Evolutionary conservation across 2,329 filamentous ascomycete genomes (phyloP), one percentile per base, ranked within the genome.

Genomic region (Septoria linicola): DNA sequence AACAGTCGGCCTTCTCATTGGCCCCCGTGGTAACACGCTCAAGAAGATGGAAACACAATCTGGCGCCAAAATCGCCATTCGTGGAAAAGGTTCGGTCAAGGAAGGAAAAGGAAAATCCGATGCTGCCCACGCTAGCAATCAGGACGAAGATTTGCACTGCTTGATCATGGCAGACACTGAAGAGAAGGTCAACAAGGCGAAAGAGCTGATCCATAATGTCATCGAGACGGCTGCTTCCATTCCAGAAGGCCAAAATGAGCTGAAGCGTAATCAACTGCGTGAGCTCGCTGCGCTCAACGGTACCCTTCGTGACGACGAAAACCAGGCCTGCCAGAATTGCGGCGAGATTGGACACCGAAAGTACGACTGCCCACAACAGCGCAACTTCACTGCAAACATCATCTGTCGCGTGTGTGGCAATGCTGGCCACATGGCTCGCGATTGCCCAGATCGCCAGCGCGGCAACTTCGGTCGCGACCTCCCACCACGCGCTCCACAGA

Each of bases 41-140:
- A 99, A 99, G 80, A 99, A 96, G 74, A 99, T 99, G 93, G 93
- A 99, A 73, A 83, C 86, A 68, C 91, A 99, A 76, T 99, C 93
- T 51, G 86, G 86, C 59, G 93, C 93, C 72, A 99, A 99, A 75
- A 99, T 99, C 78, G 93, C 93, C 63, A 99, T 99, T 70, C 92
- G 93, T 75, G 93, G 93, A 78, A 99, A 99, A 76, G 93, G 93
- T 71, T 99, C 93, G 66, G 93, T 99, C 71, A 99, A 99, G 76
- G 93, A 99, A 82, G 93, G 93, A 78, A 99, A 99, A 73, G 93
- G 93, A 63, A 90, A 93, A 63, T 97, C 93, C 77, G 93, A 99
- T 73, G 93, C 93, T 66, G 93, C 93, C 76, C 93, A 99, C 75
- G 90, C 92, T 72, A 97, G 93, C 81, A 99, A 99, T 80, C 93